Evolutionary conservation across 495 filamentous ascomycete genomes (phyloP).

Genomic region (Penicillium coprophilum): DNA sequence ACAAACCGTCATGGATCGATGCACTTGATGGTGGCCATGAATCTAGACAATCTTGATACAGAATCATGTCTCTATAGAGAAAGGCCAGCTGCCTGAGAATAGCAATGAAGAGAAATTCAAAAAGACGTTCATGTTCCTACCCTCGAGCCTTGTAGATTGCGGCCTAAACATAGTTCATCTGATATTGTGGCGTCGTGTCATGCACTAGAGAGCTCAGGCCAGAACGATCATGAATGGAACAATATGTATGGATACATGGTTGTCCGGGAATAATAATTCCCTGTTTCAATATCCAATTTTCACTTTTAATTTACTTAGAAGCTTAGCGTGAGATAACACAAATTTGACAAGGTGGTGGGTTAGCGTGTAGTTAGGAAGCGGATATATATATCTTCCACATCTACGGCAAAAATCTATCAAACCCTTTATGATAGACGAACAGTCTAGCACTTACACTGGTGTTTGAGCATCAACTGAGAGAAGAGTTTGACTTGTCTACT

Average conservation of each 20-base stretch:
- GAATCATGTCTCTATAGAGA: no score
- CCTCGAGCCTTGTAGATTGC: no score
- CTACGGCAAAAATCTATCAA: neutral
- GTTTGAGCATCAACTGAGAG: neutral
- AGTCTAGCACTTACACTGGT: neutral
- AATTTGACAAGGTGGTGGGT: neutral
- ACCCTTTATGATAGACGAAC: neutral
- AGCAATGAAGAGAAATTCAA: no score
- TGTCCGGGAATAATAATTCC: neutral
- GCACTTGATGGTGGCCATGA: no score
- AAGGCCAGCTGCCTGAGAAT: no score
- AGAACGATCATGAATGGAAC: neutral
- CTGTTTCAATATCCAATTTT: neutral
- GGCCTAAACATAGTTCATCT: neutral
- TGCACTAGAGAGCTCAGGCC: neutral
- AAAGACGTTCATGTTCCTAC: no score
- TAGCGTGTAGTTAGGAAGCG: neutral
- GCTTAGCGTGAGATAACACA: no score
- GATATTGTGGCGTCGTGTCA: neutral
- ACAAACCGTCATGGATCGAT: no score
- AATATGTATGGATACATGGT: neutral
- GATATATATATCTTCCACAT: neutral
- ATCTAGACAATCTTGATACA: no score
- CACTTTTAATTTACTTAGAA: neutral
- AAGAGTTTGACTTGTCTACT: neutral